Evolutionary conservation across 176 grass and related monocot genomes (phyloP).

Genomic region (Carex littledalei): DNA sequence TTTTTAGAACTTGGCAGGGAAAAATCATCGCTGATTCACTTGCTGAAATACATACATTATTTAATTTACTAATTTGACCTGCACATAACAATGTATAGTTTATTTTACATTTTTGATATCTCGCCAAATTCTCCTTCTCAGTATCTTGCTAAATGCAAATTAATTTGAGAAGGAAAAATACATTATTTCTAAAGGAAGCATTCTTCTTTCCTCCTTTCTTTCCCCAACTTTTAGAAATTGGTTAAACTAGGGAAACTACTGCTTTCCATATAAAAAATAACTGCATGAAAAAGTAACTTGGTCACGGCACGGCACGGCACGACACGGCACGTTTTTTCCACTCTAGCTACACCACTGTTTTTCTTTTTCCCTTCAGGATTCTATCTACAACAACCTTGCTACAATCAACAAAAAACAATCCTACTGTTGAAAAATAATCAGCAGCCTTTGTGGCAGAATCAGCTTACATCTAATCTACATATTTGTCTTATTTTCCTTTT

Average conservation of each 20-base stretch:
- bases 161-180: background rate
- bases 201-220: background rate
- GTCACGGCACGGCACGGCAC: too few relatives aligned
- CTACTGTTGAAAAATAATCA: background rate
- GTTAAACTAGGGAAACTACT: background rate
- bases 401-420: background rate
- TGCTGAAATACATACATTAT: too few relatives aligned
- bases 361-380: background rate
- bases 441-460: background rate
- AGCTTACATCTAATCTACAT: background rate
- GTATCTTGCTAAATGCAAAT: background rate
- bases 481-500: background rate
- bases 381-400: background rate
- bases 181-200: background rate
- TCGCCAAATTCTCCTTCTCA: background rate
- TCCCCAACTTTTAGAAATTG: background rate
- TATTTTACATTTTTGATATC: background rate
- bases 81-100: background rate
- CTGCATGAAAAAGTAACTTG: too few relatives aligned
- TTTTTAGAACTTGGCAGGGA: too few relatives aligned
- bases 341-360: background rate
- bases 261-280: too few relatives aligned
- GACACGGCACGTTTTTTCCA: too few relatives aligned
- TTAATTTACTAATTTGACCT: background rate
- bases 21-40: too few relatives aligned